Evolutionary conservation across 2,329 filamentous ascomycete genomes (phyloP).

Genomic region (Didymosphaeria variabile): DNA sequence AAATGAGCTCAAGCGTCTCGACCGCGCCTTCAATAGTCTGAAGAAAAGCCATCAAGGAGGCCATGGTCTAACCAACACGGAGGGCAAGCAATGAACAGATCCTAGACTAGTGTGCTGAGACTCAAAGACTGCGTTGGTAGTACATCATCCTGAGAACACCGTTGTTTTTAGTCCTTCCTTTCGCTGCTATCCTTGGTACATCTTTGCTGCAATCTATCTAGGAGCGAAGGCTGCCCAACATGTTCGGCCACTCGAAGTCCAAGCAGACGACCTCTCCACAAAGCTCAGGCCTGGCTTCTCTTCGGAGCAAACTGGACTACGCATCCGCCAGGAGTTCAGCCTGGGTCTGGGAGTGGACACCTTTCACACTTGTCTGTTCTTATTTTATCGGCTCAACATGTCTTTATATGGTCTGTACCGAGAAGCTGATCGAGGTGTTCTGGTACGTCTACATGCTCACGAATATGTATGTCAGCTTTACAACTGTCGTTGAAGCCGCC

Average conservation of each 20-base stretch:
- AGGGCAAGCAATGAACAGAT: not conserved
- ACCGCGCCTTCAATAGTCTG: not conserved
- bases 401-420: slow-evolving; percentile 46
- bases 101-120: not conserved
- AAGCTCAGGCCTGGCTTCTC: not conserved
- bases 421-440: slow-evolving; percentile 43
- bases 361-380: slow-evolving; percentile 45
- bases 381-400: slow-evolving; percentile 50
- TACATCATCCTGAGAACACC: not conserved
- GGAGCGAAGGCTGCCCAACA: not conserved
- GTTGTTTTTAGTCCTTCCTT: not conserved
- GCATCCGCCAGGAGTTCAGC: slow-evolving; percentile 22
- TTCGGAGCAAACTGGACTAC: slow-evolving; percentile 7
- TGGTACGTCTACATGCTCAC: slow-evolving; percentile 52
- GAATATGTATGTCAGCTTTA: slow-evolving; percentile 49
- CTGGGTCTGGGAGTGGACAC: slow-evolving; percentile 46
- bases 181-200: not conserved
- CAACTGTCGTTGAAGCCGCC: slow-evolving; percentile 50
- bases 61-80: not conserved
- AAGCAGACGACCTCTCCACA: not conserved
- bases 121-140: not conserved
- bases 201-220: not conserved
- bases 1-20: not conserved
- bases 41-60: not conserved
- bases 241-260: slow-evolving; percentile 5